phyloP scores from a whole-genome alignment of 2,329 filamentous ascomycete species.

The Lachnellula suecica region DNA sequence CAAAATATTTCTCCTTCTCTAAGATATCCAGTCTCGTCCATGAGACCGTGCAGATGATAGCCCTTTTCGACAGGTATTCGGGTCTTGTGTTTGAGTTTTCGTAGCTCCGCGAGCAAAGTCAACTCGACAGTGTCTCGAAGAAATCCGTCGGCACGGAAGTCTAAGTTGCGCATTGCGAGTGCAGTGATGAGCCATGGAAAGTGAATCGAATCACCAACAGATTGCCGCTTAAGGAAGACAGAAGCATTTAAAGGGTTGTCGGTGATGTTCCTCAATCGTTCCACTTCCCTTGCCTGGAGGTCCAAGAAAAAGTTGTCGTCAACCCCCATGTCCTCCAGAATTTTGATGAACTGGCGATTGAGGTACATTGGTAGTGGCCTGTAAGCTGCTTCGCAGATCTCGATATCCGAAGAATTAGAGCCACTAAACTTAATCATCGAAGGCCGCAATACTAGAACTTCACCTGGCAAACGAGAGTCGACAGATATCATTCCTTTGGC shows the following conservation, averaged over 20 bases:
- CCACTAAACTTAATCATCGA: constrained; percentile 82
- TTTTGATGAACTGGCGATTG: constrained; percentile 82
- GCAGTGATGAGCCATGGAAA: constrained; percentile 62
- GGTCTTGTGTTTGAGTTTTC: constrained; percentile 75
- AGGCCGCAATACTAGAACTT: constrained; percentile 58
- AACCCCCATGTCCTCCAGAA: constrained; percentile 76
- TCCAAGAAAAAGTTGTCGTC: constrained; percentile 56
- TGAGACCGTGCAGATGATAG: constrained; percentile 76
- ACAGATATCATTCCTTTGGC: constrained; percentile 78
- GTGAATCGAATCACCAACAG: constrained; percentile 58
- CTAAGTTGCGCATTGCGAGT: constrained; percentile 55
- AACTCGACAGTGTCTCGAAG: constrained; percentile 70
- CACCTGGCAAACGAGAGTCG: constrained; percentile 59
- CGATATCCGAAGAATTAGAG: constrained; percentile 53
- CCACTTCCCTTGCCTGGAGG: constrained; percentile 63
- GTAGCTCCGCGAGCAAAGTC: constrained; percentile 66
- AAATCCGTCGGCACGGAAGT: constrained; percentile 68
- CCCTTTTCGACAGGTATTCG: constrained; percentile 71
- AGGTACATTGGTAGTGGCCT: constrained; percentile 68
- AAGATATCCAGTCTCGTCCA: constrained; percentile 76
- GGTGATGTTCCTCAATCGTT: constrained; percentile 58
- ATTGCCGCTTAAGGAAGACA: constrained; percentile 61
- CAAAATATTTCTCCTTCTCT: constrained; percentile 68
- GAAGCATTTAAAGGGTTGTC: constrained; percentile 60
- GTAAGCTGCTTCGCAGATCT: constrained; percentile 70